Evolutionary conservation across 192 early-diverging fungal species (phyloP).

Genomic region (Mortierella claussenii): DNA sequence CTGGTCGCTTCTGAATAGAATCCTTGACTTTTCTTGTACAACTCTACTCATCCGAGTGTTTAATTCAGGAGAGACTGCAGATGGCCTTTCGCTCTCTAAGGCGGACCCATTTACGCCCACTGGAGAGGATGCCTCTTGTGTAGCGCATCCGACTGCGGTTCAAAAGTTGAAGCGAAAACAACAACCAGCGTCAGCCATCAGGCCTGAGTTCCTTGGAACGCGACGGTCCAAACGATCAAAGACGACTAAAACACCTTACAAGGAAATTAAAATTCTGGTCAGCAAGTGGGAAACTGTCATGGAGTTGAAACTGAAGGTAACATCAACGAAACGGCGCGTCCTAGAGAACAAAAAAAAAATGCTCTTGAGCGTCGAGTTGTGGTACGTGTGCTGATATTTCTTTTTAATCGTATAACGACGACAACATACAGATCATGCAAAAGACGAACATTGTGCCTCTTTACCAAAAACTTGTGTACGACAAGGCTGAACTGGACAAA

Average conservation of each 20-base stretch:
- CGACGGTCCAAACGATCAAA: slow-evolving; percentile 28
- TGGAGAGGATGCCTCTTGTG: too few species aligned
- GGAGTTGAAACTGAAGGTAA: slow-evolving; percentile 45
- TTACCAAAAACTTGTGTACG: slow-evolving; percentile 39
- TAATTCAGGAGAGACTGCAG: neutral
- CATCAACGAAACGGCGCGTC: too few species aligned
- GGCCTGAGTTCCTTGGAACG: neutral
- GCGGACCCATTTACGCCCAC: too few species aligned
- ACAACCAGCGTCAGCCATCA: neutral
- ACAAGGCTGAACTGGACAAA: slow-evolving; percentile 25
- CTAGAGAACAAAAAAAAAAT: too few species aligned
- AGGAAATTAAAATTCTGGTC: slow-evolving; percentile 11
- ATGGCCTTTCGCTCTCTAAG: too few species aligned
- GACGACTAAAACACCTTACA: slow-evolving; percentile 11
- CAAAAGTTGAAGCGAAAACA: neutral
- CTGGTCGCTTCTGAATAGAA: neutral
- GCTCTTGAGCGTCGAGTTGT: too few species aligned
- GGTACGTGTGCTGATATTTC: too few species aligned
- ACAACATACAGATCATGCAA: slow-evolving; percentile 39
- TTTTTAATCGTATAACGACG: too few species aligned
- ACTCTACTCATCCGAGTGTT: slow-evolving; percentile 13
- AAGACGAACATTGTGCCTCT: slow-evolving; percentile 37
- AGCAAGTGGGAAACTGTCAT: slow-evolving; percentile 32
- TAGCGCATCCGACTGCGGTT: neutral
- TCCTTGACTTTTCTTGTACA: slow-evolving; percentile 23